Base-by-base conservation (phyloP, 192 early-diverging fungal genomes). In the Funneliformis mosseae region DNA sequence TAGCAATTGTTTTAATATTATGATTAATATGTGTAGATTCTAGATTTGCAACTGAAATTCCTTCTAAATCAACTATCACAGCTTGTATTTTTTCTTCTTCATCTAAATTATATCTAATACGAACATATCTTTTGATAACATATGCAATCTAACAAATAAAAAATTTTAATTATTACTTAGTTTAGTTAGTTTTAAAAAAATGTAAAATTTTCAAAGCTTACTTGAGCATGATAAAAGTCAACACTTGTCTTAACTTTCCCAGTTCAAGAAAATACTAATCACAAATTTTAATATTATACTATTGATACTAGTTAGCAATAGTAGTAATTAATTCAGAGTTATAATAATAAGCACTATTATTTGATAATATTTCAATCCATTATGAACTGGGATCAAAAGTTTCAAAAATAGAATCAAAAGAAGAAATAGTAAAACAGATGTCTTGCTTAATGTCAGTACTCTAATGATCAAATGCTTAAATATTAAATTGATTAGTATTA, bases 11-110 rank as follows among this genome's bases (percentile, higher is more conserved):
- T n/a, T n/a, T n/a, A n/a, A n/a, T n/a, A n/a, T n/a, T n/a, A n/a
- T n/a, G n/a, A n/a, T n/a, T n/a, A n/a, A n/a, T n/a, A 21, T n/a
- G 61, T 18, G 21, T 21, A 62, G 61, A n/a, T n/a, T 62, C 61
- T 62, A 62, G 11, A 62, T 62, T 62, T 62, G 61, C 61, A 62
- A 62, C 61, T 62, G 21, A 62, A 18, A 21, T 62, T 62, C 61
- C 61, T 62, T n/a, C 21, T 62, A 62, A 62, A 62, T 62, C 61
- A 62, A n/a, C 11, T 62, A 62, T 62, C 23, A n/a, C 61, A 62
- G 21, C 61, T 62, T 62, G 61, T 62, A 62, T 62, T 62, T 62
- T 62, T 62, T 62, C 61, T 16, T n/a, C 61, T n/a, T 62, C 61
- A 62, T 62, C 61, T 62, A 62, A 62, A 62, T 62, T 62, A 62